Evolutionary conservation across 2,329 filamentous ascomycete genomes (phyloP).

Genomic region (Arthrobotrys megalospora): DNA sequence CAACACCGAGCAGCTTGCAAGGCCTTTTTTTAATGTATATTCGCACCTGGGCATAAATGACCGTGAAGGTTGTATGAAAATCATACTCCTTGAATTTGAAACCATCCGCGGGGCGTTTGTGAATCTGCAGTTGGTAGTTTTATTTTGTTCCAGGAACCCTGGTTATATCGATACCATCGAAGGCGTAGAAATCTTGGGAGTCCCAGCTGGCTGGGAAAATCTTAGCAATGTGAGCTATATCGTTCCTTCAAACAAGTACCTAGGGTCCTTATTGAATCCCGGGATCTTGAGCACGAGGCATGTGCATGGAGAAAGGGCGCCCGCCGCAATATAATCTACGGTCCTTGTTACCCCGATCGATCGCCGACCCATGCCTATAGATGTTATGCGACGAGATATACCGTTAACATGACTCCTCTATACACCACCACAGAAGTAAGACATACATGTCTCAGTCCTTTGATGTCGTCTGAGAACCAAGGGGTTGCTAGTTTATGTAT

Average conservation of each 20-base stretch:
- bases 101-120: not conserved
- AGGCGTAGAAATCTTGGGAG: not conserved
- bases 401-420: not conserved
- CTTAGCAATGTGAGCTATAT: not conserved
- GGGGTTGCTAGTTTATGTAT: not conserved
- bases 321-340: slow-evolving; percentile 9
- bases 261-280: not conserved
- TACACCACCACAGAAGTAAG: slow-evolving; percentile 20
- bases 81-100: slow-evolving; percentile 5
- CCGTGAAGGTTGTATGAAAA: not conserved
- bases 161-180: not conserved
- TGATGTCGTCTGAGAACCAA: slow-evolving; percentile 4
- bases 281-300: too few relatives aligned
- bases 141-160: not conserved
- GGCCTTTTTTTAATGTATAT: not conserved
- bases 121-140: not conserved
- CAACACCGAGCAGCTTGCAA: slow-evolving; percentile 22
- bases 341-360: slow-evolving; percentile 34
- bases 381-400: not conserved
- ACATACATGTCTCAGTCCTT: slow-evolving; percentile 37
- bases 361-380: slow-evolving; percentile 35
- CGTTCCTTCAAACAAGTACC: not conserved
- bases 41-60: not conserved
- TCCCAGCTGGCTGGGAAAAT: not conserved
- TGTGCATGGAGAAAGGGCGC: not conserved